Evolutionary conservation across 768 basidiomycete genomes (phyloP).

Genomic region (Galerina sulciceps): DNA sequence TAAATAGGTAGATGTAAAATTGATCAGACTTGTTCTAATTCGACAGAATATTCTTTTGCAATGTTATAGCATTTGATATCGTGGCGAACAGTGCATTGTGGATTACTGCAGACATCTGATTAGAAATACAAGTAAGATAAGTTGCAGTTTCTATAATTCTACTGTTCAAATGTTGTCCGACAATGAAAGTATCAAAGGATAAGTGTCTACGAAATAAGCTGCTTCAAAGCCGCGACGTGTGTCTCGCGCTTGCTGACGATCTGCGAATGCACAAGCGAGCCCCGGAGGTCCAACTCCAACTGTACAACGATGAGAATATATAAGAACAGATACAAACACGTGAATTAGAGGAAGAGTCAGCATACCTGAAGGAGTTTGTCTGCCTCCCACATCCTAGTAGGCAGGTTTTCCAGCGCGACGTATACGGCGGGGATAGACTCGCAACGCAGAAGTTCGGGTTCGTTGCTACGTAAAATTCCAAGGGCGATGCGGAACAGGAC

Average conservation of each 20-base stretch:
- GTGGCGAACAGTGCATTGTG: too few relatives aligned
- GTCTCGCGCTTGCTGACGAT: constrained; percentile 55
- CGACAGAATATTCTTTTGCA: too few relatives aligned
- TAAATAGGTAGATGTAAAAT: too few relatives aligned
- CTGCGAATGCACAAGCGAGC: constrained; percentile 55
- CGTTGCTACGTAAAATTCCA: constrained; percentile 82
- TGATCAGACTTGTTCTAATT: too few relatives aligned
- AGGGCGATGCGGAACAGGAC: constrained; percentile 91
- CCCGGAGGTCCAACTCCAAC: constrained; percentile 63
- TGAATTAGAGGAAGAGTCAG: constrained; percentile 1
- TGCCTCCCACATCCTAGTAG: constrained; percentile 92
- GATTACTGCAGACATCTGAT: too few relatives aligned
- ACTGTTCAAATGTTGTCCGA: too few relatives aligned
- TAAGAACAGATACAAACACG: background rate
- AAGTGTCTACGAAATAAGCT: constrained; percentile 34
- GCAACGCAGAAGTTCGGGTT: constrained; percentile 81
- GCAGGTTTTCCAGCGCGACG: constrained; percentile 85
- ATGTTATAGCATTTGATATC: too few relatives aligned
- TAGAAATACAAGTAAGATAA: too few relatives aligned
- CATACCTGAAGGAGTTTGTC: constrained; percentile 88
- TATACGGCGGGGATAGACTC: constrained; percentile 90
- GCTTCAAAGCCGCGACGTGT: constrained; percentile 51
- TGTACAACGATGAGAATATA: constrained; percentile 21
- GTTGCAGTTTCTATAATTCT: too few relatives aligned
- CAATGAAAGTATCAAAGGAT: too few relatives aligned